A percentile compares a stretch with the other conserved stretches of the same genome.
Evolutionary conservation across 1,284 basidiomycete genomes (phyloP).

Genomic region (Trametes pubescens): DNA sequence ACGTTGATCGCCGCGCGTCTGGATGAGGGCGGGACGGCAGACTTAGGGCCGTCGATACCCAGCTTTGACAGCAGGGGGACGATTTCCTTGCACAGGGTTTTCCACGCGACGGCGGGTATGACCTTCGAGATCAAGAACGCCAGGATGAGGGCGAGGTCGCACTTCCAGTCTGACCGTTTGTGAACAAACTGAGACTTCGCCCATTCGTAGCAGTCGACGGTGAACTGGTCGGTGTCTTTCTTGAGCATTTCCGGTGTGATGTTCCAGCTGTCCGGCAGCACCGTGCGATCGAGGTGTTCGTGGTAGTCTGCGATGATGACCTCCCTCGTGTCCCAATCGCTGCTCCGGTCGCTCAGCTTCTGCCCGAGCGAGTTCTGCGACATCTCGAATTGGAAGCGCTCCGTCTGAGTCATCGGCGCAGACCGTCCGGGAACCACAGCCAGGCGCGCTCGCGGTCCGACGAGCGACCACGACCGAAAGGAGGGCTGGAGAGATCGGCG

Average conservation of each 20-base stretch:
- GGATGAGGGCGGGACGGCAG: not conserved
- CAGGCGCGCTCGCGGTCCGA: not conserved
- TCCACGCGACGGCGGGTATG: not conserved
- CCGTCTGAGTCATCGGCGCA: not conserved
- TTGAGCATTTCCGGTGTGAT: not conserved
- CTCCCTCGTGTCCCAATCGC: slow-evolving; percentile 4
- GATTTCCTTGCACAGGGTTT: no score
- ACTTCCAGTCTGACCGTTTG: slow-evolving; percentile 5
- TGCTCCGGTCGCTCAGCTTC: not conserved
- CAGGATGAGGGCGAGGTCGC: slow-evolving; percentile 10
- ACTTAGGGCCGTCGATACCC: no score
- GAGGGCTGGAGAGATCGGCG: slow-evolving; percentile 1
- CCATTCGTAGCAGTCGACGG: slow-evolving; percentile 5
- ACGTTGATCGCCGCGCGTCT: not conserved
- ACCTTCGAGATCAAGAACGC: slow-evolving; percentile 5
- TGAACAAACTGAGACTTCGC: not conserved
- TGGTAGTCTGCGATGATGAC: slow-evolving; percentile 4
- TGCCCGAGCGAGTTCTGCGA: not conserved
- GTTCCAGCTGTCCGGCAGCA: slow-evolving; percentile 6
- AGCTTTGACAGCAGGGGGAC: no score
- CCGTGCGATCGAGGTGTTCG: slow-evolving; percentile 3
- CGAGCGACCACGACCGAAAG: slow-evolving; percentile 6
- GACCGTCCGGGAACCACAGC: not conserved
- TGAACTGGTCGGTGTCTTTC: not conserved
- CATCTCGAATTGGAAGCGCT: not conserved